phyloP scores from a whole-genome alignment of 169 alveolate species.

The Eimeria falciformis region DNA sequence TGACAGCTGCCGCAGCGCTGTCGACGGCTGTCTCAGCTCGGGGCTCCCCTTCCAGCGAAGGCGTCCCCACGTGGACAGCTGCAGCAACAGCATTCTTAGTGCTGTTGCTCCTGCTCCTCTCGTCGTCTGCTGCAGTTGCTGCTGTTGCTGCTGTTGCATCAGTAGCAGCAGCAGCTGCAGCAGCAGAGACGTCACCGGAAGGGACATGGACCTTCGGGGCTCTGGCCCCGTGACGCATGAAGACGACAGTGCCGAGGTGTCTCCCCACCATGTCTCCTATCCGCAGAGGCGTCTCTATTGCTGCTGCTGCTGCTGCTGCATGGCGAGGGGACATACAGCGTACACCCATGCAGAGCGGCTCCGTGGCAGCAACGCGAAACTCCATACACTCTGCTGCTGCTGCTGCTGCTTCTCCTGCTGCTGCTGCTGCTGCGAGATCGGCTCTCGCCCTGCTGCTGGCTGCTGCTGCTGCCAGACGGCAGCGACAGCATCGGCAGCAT shows the following conservation, averaged over 20 bases:
- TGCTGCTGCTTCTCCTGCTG: not conserved
- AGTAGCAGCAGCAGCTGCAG: not conserved
- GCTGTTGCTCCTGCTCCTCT: constrained; percentile 9
- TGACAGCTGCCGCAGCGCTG: constrained; percentile 1
- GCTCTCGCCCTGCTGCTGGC: not conserved
- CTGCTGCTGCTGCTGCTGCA: constrained; percentile 37
- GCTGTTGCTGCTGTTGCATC: not conserved
- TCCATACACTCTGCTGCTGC: not conserved
- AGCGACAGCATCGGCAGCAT: not conserved
- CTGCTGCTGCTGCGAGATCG: constrained; percentile 1
- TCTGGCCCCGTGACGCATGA: not conserved
- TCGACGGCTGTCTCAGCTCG: not conserved
- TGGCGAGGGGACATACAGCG: no score
- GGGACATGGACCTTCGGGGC: not conserved
- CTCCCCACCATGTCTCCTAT: not conserved
- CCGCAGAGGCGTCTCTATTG: not conserved
- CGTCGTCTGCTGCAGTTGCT: constrained; percentile 6
- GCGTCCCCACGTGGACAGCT: not conserved
- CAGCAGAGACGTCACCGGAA: not conserved
- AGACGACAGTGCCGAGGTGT: not conserved
- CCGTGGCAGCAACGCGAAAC: not conserved
- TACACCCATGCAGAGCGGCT: no score
- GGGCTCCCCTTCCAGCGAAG: not conserved
- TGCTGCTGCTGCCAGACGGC: not conserved
- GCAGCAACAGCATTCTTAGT: not conserved